These are phyloP conservation scores for Exophiala dermatitidis DNA, from an alignment of 2,329 filamentous ascomycete genomes.

Conservation along the genomic window DNA sequence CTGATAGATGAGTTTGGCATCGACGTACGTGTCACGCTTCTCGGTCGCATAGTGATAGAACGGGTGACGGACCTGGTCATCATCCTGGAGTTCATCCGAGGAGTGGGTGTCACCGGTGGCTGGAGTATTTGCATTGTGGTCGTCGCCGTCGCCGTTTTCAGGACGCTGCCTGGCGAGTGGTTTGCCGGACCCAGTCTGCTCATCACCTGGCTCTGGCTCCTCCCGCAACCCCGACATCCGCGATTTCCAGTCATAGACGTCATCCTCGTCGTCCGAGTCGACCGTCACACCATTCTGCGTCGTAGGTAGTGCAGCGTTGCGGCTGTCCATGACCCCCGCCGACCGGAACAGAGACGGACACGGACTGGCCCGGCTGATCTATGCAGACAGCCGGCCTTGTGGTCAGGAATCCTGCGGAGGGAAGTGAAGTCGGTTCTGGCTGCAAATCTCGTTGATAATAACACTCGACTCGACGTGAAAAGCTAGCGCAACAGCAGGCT, in stretches of 20 bases:
- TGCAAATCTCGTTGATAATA: no score
- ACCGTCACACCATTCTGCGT: conserved; percentile 9
- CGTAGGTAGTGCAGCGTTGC: conserved; percentile 18
- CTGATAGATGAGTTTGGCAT: conserved; percentile 95
- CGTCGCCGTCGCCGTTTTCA: conserved; percentile 3
- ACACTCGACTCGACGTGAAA: no score
- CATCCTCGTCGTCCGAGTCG: conserved; percentile 26
- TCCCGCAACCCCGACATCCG: conserved; percentile 17
- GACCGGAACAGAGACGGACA: no score
- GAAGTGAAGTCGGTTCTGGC: no score
- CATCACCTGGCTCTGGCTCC: conserved; percentile 1
- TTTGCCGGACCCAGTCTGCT: conserved; percentile 7
- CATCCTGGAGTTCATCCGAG: conserved; percentile 21
- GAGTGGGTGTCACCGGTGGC: conserved; percentile 13
- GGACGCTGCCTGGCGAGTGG: conserved; percentile 3
- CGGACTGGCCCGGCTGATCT: not conserved
- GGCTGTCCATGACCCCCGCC: conserved; percentile 16
- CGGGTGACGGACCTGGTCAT: conserved; percentile 39
- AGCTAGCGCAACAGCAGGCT: no score
- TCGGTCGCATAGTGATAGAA: conserved; percentile 92
- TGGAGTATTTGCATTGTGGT: conserved; percentile 5
- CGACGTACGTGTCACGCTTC: conserved; percentile 86
- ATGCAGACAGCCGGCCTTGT: conserved; percentile 1
- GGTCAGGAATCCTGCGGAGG: not conserved
- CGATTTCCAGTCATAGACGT: conserved; percentile 23